Conservation (phyloP, 805 yeast species). For the Saturnispora diversa region DNA sequence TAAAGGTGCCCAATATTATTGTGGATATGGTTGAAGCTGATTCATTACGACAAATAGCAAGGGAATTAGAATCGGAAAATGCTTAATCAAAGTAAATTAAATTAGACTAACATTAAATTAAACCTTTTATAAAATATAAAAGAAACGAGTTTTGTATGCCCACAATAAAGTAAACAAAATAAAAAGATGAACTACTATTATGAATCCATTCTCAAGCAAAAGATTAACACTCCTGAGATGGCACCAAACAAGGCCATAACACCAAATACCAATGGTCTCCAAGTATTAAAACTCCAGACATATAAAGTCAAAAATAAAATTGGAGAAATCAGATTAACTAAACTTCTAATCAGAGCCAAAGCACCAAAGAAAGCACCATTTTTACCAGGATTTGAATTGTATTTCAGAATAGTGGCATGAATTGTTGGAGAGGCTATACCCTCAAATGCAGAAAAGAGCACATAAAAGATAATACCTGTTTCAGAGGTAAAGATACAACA, state of each 20-base stretch:
- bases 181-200: too few species aligned
- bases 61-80: background rate
- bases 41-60: constrained; percentile 16
- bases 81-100: background rate
- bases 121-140: too few species aligned
- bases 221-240: background rate
- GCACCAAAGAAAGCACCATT: constrained; percentile 73
- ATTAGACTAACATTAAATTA: too few species aligned
- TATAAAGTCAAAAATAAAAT: constrained; percentile 41
- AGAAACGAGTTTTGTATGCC: too few species aligned
- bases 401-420: constrained; percentile 53
- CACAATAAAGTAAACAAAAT: too few species aligned
- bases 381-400: constrained; percentile 42
- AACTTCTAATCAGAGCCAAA: constrained; percentile 48
- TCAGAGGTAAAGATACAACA: constrained; percentile 34
- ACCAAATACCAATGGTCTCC: constrained; percentile 28
- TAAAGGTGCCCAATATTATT: constrained; percentile 23
- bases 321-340: constrained; percentile 42
- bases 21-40: constrained; percentile 27
- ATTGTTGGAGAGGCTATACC: constrained; percentile 49
- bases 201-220: constrained; percentile 6
- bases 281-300: constrained; percentile 32
- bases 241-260: constrained; percentile 1
- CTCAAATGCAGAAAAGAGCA: constrained; percentile 39
- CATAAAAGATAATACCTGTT: constrained; percentile 27